phyloP scores from a whole-genome alignment of 2,329 filamentous ascomycete species.

The Colletotrichum liriopes region DNA sequence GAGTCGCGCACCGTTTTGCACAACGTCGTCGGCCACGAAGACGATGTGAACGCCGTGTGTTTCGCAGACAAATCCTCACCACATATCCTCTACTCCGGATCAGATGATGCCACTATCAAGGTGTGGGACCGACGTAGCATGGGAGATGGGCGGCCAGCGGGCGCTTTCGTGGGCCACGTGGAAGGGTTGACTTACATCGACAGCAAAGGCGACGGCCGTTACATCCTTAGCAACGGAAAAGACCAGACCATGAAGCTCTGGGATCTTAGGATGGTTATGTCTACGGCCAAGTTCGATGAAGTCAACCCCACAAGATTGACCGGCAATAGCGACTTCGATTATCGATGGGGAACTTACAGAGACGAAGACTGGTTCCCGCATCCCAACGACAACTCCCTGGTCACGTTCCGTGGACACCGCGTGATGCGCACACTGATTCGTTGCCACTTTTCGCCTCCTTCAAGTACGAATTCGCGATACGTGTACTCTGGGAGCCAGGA shows the following conservation, averaged over 20 bases:
- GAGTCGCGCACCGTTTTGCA: conserved; percentile 84
- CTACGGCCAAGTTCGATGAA: conserved; percentile 73
- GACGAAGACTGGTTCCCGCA: conserved; percentile 79
- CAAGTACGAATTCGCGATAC: conserved; percentile 89
- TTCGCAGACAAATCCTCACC: conserved; percentile 92
- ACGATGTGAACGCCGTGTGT: conserved; percentile 97
- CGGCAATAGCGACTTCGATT: conserved; percentile 77
- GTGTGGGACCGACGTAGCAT: conserved; percentile 97
- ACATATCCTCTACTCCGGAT: conserved; percentile 95
- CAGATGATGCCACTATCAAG: conserved; percentile 93
- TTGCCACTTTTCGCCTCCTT: conserved; percentile 93
- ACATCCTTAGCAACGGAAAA: conserved; percentile 94
- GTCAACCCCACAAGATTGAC: conserved; percentile 71
- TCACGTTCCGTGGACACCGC: conserved; percentile 92
- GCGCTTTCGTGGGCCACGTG: conserved; percentile 77
- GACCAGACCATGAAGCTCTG: conserved; percentile 98
- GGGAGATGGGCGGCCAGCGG: conserved; percentile 82
- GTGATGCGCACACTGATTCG: conserved; percentile 93
- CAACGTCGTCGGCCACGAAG: conserved; percentile 81
- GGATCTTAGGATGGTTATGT: conserved; percentile 93
- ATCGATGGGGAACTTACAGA: conserved; percentile 78
- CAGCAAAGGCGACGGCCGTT: conserved; percentile 80
- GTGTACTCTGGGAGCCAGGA: conserved; percentile 94
- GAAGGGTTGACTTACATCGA: conserved; percentile 80
- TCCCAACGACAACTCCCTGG: conserved; percentile 89